Evolutionary conservation across 331 rosid species (phyloP).

Genomic region (Erythrophleum ivorense): DNA sequence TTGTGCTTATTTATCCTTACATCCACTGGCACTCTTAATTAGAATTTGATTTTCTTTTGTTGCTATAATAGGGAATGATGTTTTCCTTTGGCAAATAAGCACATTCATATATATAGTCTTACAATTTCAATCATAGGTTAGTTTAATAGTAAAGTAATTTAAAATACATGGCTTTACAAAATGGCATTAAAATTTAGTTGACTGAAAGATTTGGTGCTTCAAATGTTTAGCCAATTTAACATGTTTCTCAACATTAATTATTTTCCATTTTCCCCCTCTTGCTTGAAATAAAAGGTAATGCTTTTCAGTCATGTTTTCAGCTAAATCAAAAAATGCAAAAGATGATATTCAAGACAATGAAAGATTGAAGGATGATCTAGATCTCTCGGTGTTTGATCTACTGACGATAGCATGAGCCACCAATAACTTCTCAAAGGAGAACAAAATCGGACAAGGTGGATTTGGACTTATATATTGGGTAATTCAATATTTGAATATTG

Average conservation of each 20-base stretch:
- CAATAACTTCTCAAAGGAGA: slow-evolving; percentile 3
- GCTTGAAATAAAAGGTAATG: background rate
- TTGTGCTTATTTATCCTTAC: background rate
- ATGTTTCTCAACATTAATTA: background rate
- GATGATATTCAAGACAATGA: background rate
- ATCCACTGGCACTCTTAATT: background rate
- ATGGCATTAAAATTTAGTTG: background rate
- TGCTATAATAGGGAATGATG: too few relatives aligned
- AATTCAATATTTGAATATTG: background rate
- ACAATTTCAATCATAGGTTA: background rate
- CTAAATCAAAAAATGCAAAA: background rate
- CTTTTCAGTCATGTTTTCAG: background rate
- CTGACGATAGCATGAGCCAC: slow-evolving; percentile 18
- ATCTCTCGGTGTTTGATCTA: slow-evolving; percentile 27
- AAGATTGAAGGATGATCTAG: slow-evolving; percentile 4
- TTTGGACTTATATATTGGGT: slow-evolving; percentile 36
- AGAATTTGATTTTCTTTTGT: too few relatives aligned
- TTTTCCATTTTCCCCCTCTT: background rate
- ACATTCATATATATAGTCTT: background rate
- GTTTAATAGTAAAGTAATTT: background rate
- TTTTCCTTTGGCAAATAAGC: background rate
- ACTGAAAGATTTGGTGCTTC: background rate
- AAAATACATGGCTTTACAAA: background rate
- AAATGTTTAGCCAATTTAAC: background rate
- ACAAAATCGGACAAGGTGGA: slow-evolving; percentile 44